phyloP scores from a whole-genome alignment of 2,329 filamentous ascomycete species.

The Teratosphaeriaceae sp. region DNA sequence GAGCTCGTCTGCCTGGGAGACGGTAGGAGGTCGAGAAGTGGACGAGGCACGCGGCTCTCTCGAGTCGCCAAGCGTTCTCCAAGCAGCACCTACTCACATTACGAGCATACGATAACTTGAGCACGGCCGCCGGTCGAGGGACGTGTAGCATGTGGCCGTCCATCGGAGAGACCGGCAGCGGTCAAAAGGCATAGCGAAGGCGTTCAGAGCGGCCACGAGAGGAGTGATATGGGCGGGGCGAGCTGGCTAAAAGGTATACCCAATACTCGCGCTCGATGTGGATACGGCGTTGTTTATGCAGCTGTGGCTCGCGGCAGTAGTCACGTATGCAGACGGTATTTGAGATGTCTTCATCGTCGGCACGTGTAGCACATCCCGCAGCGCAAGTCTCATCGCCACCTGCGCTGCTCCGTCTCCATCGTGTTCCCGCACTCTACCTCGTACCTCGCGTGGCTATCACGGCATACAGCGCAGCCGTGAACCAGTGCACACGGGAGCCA shows the following conservation, averaged over 20 bases:
- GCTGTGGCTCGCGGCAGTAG: background rate
- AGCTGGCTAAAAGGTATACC: conserved; percentile 2
- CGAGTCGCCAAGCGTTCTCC: background rate
- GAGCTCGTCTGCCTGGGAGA: conserved; percentile 6
- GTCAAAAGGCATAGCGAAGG: background rate
- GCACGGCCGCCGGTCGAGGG: conserved; percentile 5
- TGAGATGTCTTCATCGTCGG: background rate
- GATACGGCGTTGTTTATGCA: background rate
- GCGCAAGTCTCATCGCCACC: no score
- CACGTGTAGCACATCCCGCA: background rate
- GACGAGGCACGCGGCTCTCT: background rate
- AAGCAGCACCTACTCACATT: conserved; percentile 2
- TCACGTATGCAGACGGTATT: background rate
- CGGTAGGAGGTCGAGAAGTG: background rate
- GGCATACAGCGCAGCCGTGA: no score
- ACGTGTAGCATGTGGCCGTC: conserved; percentile 15
- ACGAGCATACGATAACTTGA: conserved; percentile 2
- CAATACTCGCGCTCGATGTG: background rate
- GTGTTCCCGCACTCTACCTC: no score
- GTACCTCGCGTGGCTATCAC: no score
- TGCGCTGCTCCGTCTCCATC: no score
- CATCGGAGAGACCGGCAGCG: conserved; percentile 4
- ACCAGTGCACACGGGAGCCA: no score
- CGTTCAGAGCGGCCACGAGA: background rate
- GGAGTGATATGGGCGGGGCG: background rate